Evolutionary conservation across 2,329 filamentous ascomycete genomes (phyloP).

Genomic region (Calonectria henricotiae): DNA sequence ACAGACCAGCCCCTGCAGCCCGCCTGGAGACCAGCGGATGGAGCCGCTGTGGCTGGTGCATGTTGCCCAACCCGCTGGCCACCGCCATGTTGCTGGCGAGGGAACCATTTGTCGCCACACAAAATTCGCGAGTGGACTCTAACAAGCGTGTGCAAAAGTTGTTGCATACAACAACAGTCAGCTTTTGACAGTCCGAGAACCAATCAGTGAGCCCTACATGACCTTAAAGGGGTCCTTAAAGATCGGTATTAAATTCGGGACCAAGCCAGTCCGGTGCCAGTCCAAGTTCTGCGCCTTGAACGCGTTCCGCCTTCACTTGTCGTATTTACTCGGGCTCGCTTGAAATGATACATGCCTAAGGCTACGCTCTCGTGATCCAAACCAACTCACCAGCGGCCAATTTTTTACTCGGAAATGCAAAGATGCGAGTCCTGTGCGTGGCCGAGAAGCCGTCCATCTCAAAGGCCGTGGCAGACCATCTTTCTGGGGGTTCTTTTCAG

Average conservation of each 20-base stretch:
- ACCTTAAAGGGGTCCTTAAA: not conserved
- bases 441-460: conserved; percentile 90
- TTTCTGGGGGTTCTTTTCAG: conserved; percentile 82
- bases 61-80: conserved; percentile 29
- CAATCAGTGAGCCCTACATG: not conserved
- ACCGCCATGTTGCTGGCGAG: conserved; percentile 19
- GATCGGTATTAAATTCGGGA: conserved; percentile 14
- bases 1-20: conserved; percentile 30
- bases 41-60: conserved; percentile 51
- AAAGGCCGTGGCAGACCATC: conserved; percentile 91
- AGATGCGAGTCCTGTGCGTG: conserved; percentile 72
- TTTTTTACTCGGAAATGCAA: conserved; percentile 7
- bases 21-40: conserved; percentile 37
- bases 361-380: conserved; percentile 23
- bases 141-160: conserved; percentile 18
- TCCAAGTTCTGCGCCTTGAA: not conserved
- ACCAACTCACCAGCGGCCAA: not conserved
- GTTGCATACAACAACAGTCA: conserved; percentile 21
- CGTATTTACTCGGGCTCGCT: not conserved
- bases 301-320: conserved; percentile 21
- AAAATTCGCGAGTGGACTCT: conserved; percentile 38
- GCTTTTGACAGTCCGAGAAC: not conserved
- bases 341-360: conserved; percentile 23
- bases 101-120: conserved; percentile 10
- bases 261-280: not conserved